phyloP scores from a whole-genome alignment of 139 green algal genomes.

The Chlorella ohadii region DNA sequence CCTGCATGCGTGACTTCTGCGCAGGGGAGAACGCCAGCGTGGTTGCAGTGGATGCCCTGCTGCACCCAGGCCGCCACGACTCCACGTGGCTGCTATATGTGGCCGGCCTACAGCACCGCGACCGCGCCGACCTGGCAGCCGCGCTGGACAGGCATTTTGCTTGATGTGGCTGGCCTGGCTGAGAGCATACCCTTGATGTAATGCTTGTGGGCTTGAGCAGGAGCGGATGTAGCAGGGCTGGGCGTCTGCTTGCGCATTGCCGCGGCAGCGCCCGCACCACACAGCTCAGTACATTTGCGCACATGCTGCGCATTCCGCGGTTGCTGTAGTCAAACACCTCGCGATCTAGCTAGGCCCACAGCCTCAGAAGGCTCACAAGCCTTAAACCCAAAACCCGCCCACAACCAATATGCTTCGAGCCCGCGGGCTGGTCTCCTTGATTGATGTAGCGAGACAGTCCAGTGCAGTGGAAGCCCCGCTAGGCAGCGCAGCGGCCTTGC shows the following conservation, averaged over 20 bases:
- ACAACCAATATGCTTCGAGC: background rate
- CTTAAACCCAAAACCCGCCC: background rate
- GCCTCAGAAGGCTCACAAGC: no score
- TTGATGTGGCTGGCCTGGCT: background rate
- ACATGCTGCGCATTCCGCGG: no score
- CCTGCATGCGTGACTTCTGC: background rate
- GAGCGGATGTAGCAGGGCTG: no score
- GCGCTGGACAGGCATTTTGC: background rate
- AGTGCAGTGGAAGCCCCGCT: background rate
- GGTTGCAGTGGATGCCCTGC: slow-evolving; percentile 18
- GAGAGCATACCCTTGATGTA: background rate
- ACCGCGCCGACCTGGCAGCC: background rate
- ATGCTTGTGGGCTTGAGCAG: background rate
- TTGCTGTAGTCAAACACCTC: no score
- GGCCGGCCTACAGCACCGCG: background rate
- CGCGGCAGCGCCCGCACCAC: background rate
- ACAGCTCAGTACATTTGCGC: no score
- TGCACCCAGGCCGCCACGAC: background rate
- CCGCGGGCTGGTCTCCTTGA: background rate
- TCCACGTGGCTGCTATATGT: slow-evolving; percentile 24
- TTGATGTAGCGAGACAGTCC: background rate
- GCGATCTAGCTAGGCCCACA: no score
- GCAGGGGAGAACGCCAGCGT: background rate
- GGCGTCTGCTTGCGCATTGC: no score
- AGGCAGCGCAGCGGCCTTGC: background rate